Evolutionary conservation across 192 early-diverging fungal species (phyloP), one percentile per base, ranked within the genome.

Genomic region (Spinellus fusiger): DNA sequence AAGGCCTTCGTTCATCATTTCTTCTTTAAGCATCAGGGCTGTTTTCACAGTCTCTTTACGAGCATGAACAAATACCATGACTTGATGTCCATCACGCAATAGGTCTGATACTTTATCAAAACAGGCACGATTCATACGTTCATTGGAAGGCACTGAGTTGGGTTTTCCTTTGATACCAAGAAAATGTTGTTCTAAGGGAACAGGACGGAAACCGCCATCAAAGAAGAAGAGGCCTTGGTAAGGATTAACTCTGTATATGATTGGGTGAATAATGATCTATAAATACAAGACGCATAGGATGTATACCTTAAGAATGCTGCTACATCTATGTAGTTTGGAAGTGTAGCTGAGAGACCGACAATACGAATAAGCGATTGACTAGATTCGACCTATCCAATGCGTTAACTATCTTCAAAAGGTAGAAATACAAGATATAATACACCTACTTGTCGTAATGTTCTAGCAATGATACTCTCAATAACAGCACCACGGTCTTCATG

Each of bases 61-160:
- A 4, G 98, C 84, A 63, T 99, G 95, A 32, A 99, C 98, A 84
- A 99, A 99, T 5, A 99, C 93, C 95, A 99, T 97, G 25, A 99
- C 95, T 73, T 99, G 98, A 72, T 94, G 87, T 0, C 90, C 92
- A 25, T 89, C 83, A 0, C 82, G 78, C 35, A 99, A 86, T 12
- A 91, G 73, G 18, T 79, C 76, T 22, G 71, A 68, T 22, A 86
- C 86, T 58, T 93, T 91, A 27, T 94, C 89, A 71, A 94, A 99
- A 72, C 92, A 93, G 29, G 87, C 79, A 15, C 79, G 73, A 66
- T 99, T 90, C 76, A 97, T 81, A 47, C 88, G 80, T 16, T 77
- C 72, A 40, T 68, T 84, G 9, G 82, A 82, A 0, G 80, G 71
- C 0, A 72, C 69, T 0, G 85, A 79, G n/a, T 89, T 90, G 6